phyloP scores from a whole-genome alignment of 768 basidiomycete genomes.

The Tylopilus plumbeoviolaceoides region DNA sequence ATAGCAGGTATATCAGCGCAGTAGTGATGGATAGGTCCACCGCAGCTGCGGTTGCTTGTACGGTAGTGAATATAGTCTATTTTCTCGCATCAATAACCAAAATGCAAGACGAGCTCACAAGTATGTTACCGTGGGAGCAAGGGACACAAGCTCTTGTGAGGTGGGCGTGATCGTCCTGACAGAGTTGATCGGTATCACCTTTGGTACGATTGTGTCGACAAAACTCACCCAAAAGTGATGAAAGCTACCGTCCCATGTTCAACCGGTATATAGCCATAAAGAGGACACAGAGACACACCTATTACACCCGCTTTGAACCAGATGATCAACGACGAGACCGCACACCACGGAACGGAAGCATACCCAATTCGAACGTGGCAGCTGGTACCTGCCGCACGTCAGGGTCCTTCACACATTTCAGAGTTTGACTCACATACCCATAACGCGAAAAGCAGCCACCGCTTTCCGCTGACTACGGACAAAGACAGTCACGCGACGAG shows the following conservation, averaged over 20 bases:
- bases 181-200: background rate
- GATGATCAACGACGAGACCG: background rate
- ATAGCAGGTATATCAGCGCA: constrained; percentile 7
- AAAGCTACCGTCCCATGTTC: constrained; percentile 7
- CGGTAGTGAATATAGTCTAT: too few relatives aligned
- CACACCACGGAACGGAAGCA: background rate
- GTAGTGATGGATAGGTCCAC: constrained; percentile 2
- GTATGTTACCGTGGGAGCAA: too few relatives aligned
- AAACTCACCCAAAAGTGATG: constrained; percentile 12
- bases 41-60: too few relatives aligned
- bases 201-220: background rate
- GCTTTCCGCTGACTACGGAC: constrained; percentile 11
- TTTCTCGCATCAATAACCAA: too few relatives aligned
- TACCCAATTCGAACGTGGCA: too few relatives aligned
- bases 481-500: background rate
- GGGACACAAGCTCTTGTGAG: background rate
- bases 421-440: constrained; percentile 1
- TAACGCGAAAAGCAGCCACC: background rate
- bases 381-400: background rate
- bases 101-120: too few relatives aligned
- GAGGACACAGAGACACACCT: too few relatives aligned
- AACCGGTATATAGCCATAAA: background rate
- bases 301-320: constrained; percentile 1
- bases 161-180: constrained; percentile 14
- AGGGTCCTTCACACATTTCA: background rate